Conservation (phyloP, 441 rosid species). For the Daphne laureola region DNA sequence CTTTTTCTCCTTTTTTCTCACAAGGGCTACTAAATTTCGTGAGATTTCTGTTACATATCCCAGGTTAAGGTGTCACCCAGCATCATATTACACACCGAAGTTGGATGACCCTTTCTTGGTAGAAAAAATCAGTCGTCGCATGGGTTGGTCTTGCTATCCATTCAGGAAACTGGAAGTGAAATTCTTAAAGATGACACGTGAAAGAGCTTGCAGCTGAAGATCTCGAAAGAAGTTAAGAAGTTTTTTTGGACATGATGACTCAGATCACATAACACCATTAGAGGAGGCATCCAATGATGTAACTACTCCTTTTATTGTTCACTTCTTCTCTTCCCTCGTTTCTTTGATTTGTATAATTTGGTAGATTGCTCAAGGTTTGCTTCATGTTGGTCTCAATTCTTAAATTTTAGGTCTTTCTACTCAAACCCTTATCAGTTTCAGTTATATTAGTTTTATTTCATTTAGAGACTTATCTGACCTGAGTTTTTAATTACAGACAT, state of each 20-base stretch:
- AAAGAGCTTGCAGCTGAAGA: slow-evolving; percentile 3
- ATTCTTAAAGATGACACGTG: slow-evolving; percentile 4
- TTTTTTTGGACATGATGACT: slow-evolving; percentile 4
- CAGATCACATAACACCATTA: slow-evolving; percentile 5
- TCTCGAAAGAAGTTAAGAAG: slow-evolving; percentile 1
- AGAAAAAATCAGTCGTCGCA: slow-evolving; percentile 18
- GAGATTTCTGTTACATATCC: slow-evolving; percentile 11
- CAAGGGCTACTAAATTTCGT: too few relatives aligned
- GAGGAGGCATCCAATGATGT: slow-evolving; percentile 9
- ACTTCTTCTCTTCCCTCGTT: neutral
- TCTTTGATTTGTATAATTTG: slow-evolving; percentile 5
- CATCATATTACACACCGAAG: neutral
- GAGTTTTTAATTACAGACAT: slow-evolving; percentile 10
- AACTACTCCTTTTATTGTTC: slow-evolving; percentile 3
- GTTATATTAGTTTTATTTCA: neutral
- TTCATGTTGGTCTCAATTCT: slow-evolving; percentile 1
- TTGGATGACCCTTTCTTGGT: slow-evolving; percentile 20
- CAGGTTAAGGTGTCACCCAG: slow-evolving; percentile 4
- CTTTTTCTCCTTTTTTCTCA: too few relatives aligned
- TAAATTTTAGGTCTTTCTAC: neutral
- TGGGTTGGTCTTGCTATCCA: slow-evolving; percentile 19
- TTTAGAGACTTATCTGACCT: slow-evolving; percentile 4
- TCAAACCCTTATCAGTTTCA: neutral
- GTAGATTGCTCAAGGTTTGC: neutral
- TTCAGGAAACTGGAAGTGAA: slow-evolving; percentile 4